Evolutionary conservation across 768 basidiomycete genomes (phyloP).

Genomic region (Leccinellum rugosiceps): DNA sequence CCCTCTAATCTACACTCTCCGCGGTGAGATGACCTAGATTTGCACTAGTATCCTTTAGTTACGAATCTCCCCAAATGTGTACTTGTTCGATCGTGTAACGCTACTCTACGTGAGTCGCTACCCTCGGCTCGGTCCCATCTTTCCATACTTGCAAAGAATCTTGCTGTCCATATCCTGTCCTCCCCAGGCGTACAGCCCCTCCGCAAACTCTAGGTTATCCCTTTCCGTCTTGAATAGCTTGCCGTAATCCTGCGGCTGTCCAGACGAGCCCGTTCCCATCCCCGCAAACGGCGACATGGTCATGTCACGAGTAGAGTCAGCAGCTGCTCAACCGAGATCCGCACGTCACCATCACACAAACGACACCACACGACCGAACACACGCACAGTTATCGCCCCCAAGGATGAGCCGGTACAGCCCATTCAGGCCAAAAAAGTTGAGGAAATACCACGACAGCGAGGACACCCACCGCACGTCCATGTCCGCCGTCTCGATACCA

Average conservation of each 20-base stretch:
- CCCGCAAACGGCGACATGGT: slow-evolving; percentile 64
- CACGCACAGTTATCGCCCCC: slow-evolving; percentile 83
- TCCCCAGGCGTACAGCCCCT: slow-evolving; percentile 81
- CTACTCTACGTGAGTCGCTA: slow-evolving; percentile 23
- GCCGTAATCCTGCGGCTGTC: slow-evolving; percentile 75
- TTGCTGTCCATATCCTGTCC: slow-evolving; percentile 78
- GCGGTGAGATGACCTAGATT: slow-evolving; percentile 12
- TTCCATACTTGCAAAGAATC: slow-evolving; percentile 76
- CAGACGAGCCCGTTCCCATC: slow-evolving; percentile 43
- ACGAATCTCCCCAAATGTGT: slow-evolving; percentile 20
- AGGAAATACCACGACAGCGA: slow-evolving; percentile 99
- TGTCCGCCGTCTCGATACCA: slow-evolving; percentile 90
- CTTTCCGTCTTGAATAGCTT: slow-evolving; percentile 90
- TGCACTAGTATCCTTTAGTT: slow-evolving; percentile 9
- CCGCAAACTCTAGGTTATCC: slow-evolving; percentile 90
- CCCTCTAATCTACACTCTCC: slow-evolving; percentile 23
- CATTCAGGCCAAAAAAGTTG: slow-evolving; percentile 97
- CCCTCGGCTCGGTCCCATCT: slow-evolving; percentile 36
- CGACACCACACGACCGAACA: slow-evolving; percentile 1
- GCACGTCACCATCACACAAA: slow-evolving; percentile 13
- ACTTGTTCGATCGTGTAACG: slow-evolving; percentile 27
- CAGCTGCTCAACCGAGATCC: slow-evolving; percentile 46
- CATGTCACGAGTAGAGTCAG: slow-evolving; percentile 76
- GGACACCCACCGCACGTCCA: slow-evolving; percentile 99
- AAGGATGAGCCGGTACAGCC: slow-evolving; percentile 89